Evolutionary conservation across 1,284 basidiomycete genomes (phyloP), one percentile per base, ranked within the genome.

Genomic region (Ganoderma sinense): DNA sequence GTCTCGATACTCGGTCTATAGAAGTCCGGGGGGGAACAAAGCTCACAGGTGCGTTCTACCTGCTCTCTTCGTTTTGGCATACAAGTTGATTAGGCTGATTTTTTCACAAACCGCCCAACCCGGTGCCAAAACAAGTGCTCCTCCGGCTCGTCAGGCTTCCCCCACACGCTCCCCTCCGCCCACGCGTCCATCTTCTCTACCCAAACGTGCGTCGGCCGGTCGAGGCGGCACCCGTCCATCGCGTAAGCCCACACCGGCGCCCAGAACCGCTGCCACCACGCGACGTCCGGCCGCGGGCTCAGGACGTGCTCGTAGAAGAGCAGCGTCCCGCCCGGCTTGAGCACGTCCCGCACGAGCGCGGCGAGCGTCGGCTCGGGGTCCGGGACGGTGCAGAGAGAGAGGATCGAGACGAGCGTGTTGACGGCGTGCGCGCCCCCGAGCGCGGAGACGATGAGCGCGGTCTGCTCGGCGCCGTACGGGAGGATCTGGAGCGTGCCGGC

Each of bases 201-300:
- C 82, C 85, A 89, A 0, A 83, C 29, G 77, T 92, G 84, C 4
- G 87, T 87, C 20, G 88, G 87, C 13, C 88, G 81, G 74, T 91
- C 67, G 4, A 69, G n/a, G 18, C 63, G 36, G 51, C 67, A 69
- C 29, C 67, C 67, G n/a, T 69, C 67, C 33, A 69, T 62, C 59
- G 80, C 78, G 0, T 82, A 39, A 5, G 75, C 75, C 92, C 92
- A 93, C 2, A 93, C 16, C 0, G 91, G 91, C 3, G 89, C 84
- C 90, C 91, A 92, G 64, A 91, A 84, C 1, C 82, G 73, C 78
- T 94, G 92, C 89, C 90, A 92, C 85, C 87, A 86, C 11, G 85
- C 85, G 3, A 91, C 84, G 65, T 87, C 86, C n/a, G 75, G 67
- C 0, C 78, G 75, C 0, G 82, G 83, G 71, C 84, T 90, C 59